Base-by-base conservation (phyloP, 768 basidiomycete species). In the Tylopilus plumbeoviolaceoides region DNA sequence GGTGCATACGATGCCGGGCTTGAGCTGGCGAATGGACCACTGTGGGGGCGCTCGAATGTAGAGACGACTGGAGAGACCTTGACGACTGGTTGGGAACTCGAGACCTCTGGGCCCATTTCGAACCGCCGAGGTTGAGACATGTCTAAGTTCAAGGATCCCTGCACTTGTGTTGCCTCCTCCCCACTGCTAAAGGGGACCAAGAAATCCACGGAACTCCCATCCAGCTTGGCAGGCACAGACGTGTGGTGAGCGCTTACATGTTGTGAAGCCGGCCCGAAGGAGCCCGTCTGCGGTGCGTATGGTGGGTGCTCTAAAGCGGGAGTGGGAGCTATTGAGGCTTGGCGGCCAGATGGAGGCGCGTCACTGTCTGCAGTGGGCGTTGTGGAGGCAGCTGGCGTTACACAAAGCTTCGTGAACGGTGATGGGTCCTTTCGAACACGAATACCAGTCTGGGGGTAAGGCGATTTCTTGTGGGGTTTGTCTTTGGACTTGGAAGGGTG, bases 371-470 rank as follows among this genome's bases (percentile, higher is more conserved):
- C 53, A 49, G n/a, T 62, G 18, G 60, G 36, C 15, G 59, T 48
- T 7, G 52, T 41, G 23, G 63, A 38, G 21, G 51, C 27, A 28
- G 56, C 12, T 20, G 51, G 33, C 2, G 54, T 38, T 23, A 47
- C 41, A 7, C 52, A 56, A 1, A 55, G 23, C 40, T 58, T 65
- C 4, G 39, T 47, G 30, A 65, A 58, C 21, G 64, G 61, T 14
- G 67, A 55, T 28, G 53, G 49, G 7, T 70, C 66, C 54, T 74
- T 74, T 41, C 79, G 73, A 10, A 77, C 66, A 15, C 81, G 79
- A 41, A 79, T 70, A 35, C 80, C 79, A 10, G 77, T 64, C 21
- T 73, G 53, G 15, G 79, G 78, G 43, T 78, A 75, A 12, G 59
- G 57, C 2, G 36, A 20, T 57, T 75, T 79, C 70, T 77, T 78